A percentile compares a stretch with the other conserved stretches of the same genome.
These are phyloP conservation scores for Glutinoglossum americanum DNA, from an alignment of 495 filamentous ascomycete species.

Conservation along the genomic window DNA sequence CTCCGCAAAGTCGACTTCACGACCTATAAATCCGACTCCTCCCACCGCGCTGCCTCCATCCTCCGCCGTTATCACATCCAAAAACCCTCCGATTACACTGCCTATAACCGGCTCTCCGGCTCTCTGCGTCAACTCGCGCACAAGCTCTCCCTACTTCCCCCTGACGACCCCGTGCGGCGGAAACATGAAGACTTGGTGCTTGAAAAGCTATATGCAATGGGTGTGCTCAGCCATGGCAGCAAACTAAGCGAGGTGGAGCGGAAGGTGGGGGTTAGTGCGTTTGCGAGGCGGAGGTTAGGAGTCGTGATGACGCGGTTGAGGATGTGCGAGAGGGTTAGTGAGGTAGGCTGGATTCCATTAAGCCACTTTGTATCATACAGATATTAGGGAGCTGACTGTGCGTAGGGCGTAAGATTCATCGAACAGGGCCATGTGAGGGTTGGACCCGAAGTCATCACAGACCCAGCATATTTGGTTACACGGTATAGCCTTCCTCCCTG, in stretches of 20 bases:
- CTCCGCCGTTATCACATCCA: constrained; percentile 73
- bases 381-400: neutral
- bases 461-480: constrained; percentile 58
- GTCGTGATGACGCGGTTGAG: constrained; percentile 73
- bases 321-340: constrained; percentile 70
- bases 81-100: constrained; percentile 62
- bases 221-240: constrained; percentile 36
- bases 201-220: constrained; percentile 80
- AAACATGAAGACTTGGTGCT: constrained; percentile 68
- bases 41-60: constrained; percentile 62
- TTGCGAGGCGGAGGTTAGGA: constrained; percentile 58
- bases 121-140: constrained; percentile 76
- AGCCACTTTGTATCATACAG: no score
- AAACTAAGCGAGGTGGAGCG: constrained; percentile 72
- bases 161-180: constrained; percentile 49
- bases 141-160: constrained; percentile 52
- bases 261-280: constrained; percentile 63
- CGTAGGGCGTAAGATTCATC: constrained; percentile 52
- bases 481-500: constrained; percentile 16
- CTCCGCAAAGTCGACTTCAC: constrained; percentile 90
- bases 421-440: constrained; percentile 93
- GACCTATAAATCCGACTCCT: constrained; percentile 72
- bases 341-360: constrained; percentile 25
- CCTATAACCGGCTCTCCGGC: constrained; percentile 77
- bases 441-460: constrained; percentile 74